Base-by-base conservation (phyloP, 164 flowering plant genomes). In the Liquidambar formosana region DNA sequence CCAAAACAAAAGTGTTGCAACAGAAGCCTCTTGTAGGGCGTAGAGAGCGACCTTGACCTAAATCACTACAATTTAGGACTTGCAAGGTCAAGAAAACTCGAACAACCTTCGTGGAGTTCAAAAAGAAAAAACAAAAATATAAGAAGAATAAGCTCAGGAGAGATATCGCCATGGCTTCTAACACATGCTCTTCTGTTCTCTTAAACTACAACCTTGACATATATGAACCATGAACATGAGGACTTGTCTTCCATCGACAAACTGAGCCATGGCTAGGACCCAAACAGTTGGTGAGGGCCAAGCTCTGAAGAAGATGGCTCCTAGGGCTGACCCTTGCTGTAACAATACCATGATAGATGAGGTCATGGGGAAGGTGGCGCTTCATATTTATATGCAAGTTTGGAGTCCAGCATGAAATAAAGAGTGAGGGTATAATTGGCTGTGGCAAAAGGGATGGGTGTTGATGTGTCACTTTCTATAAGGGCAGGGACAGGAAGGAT, bases 21-120 rank as follows among this genome's bases (percentile, higher is more conserved):
- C 4, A 12, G 14, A 44, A 64, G 53, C 4, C 12, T 6, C 41
- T 54, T 59, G 14, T 61, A 58, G 33, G 66, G 48, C 10, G 44
- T 64, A 28, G 25, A 71, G 26, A 67, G 45, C 57, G 51, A 48
- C 25, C 59, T 10, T 4, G 21, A 22, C 27, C 26, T 4, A 26
- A 18, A 27, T 10, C 4, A 18, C 0, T 8, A 60, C 14, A 2
- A 21, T 57, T 8, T 44, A 26, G 88, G 92, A 61, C 92, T 88
- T 88, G 90, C 92, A 86, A 88, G 92, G 90, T 88, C 92, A 86
- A 86, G 90, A 88, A 88, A 88, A 79, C 62, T 61, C 67, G 45
- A 62, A 63, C 61, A 49, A 4, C 10, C 41, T 65, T 47, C 45
- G 23, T 62, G 54, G 59, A 43, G 54, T 66, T 44, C 22, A 46